Base-by-base conservation (phyloP, 257 asterid species). In the Asclepias syriaca region DNA sequence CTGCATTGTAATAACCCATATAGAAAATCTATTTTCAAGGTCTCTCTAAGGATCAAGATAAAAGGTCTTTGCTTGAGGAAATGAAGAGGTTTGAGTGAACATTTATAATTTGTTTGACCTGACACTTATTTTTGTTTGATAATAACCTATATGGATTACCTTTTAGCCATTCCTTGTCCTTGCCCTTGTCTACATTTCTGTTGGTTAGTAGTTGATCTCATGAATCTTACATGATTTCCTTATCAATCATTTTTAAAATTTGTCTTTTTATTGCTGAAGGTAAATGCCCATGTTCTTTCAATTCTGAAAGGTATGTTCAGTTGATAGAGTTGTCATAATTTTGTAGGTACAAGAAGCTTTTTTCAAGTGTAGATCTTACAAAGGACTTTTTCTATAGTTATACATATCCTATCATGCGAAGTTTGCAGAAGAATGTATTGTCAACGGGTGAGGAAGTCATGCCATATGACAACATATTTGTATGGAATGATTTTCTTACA, bases 261-360 rank as follows among this genome's bases (percentile, higher is more conserved):
- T 49, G 21, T 9, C 27, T 50, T 40, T 37, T 56, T 49, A 8
- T 57, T 57, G 40, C 32, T n/a, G 74, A 59, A 50, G 14, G 68
- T 27, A n/a, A 34, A 58, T 58, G 34, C 14, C 48, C 67, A 19
- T 53, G 61, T 21, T 73, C 6, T n/a, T 6, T 39, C 9, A 14
- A 39, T 11, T 64, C 24, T n/a, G 10, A 48, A 16, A 64, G 39
- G 60, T 70, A 40, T 64, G 74, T 53, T 8, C 70, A 34, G 45
- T 15, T 80, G 77, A 70, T 54, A 64, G 55, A 64, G 55, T 68
- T 74, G 69, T 66, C 74, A 54, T 51, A 58, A 64, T 50, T 79
- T 74, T 83, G 84, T 93, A 95, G 99, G 95, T 95, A 95, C 89
- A 95, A 85, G 91, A 95, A 95, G 87, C 97, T 92, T 64, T 87